phyloP scores from a whole-genome alignment of 108 stramenopile genomes.

The Asterionellopsis glacialis region DNA sequence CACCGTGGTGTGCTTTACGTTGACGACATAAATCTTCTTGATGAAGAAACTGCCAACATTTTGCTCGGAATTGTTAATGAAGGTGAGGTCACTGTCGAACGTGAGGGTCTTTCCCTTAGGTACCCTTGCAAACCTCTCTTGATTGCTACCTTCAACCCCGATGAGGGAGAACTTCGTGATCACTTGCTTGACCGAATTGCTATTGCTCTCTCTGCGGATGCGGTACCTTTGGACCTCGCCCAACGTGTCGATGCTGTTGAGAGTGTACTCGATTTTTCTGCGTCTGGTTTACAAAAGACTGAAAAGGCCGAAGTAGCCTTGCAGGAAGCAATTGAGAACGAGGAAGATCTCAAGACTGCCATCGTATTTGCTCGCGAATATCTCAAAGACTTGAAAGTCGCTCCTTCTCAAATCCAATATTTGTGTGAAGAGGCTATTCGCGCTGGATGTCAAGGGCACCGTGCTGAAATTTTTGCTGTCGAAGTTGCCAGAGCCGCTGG shows the following conservation, averaged over 20 bases:
- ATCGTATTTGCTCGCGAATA: slow-evolving; percentile 93
- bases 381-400: slow-evolving; percentile 72
- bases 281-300: slow-evolving; percentile 56
- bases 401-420: slow-evolving; percentile 90
- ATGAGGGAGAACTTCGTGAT: slow-evolving; percentile 95
- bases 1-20: slow-evolving; percentile 94
- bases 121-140: slow-evolving; percentile 91
- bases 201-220: slow-evolving; percentile 86
- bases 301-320: slow-evolving; percentile 58
- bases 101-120: slow-evolving; percentile 88
- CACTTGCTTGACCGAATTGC: slow-evolving; percentile 94
- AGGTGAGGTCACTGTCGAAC: slow-evolving; percentile 90
- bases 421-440: slow-evolving; percentile 94
- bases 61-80: slow-evolving; percentile 85
- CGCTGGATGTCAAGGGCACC: slow-evolving; percentile 94
- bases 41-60: slow-evolving; percentile 91
- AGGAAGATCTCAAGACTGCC: slow-evolving; percentile 90
- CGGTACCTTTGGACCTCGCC: slow-evolving; percentile 62
- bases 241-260: slow-evolving; percentile 86
- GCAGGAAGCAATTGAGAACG: slow-evolving; percentile 71
- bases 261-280: slow-evolving; percentile 73
- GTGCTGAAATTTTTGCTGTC: slow-evolving; percentile 93
- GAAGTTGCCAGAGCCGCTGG: slow-evolving; percentile 91
- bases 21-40: slow-evolving; percentile 95
- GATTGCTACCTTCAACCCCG: slow-evolving; percentile 96